A percentile compares a stretch with the other conserved stretches of the same genome.
Conservation (phyloP, 495 filamentous ascomycete genomes). For the Platismatia glauca region DNA sequence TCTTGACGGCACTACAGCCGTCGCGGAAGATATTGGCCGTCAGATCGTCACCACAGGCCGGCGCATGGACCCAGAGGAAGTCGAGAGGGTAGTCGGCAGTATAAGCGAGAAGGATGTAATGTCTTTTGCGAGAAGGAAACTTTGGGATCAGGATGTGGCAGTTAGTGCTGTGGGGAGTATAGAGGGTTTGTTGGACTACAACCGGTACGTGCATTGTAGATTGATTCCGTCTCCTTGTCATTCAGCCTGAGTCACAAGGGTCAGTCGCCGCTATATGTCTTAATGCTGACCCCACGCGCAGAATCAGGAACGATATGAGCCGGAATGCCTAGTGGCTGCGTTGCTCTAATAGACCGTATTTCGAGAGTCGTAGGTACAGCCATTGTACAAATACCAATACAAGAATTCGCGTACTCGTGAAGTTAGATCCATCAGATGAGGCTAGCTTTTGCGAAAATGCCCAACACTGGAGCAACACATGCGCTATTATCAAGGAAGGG, state of each 20-base stretch:
- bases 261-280: neutral
- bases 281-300: conserved; percentile 14
- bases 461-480: neutral
- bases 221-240: neutral
- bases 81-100: conserved; percentile 76
- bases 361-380: neutral
- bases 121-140: conserved; percentile 77
- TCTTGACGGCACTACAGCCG: conserved; percentile 92
- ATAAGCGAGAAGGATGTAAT: conserved; percentile 97
- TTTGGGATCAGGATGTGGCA: conserved; percentile 97
- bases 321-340: conserved; percentile 50
- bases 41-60: conserved; percentile 97
- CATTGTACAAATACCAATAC: conserved; percentile 6
- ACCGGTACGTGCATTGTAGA: conserved; percentile 24
- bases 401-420: neutral
- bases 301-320: conserved; percentile 82
- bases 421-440: neutral
- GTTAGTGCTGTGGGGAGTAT: conserved; percentile 86
- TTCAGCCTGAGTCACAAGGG: neutral
- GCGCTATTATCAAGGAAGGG: neutral
- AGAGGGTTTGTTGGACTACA: conserved; percentile 84
- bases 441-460: neutral
- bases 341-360: neutral
- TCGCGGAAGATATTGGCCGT: conserved; percentile 96
- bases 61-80: conserved; percentile 81